Evolutionary conservation across 257 asterid species (phyloP).

Genomic region (Petunia secreta): DNA sequence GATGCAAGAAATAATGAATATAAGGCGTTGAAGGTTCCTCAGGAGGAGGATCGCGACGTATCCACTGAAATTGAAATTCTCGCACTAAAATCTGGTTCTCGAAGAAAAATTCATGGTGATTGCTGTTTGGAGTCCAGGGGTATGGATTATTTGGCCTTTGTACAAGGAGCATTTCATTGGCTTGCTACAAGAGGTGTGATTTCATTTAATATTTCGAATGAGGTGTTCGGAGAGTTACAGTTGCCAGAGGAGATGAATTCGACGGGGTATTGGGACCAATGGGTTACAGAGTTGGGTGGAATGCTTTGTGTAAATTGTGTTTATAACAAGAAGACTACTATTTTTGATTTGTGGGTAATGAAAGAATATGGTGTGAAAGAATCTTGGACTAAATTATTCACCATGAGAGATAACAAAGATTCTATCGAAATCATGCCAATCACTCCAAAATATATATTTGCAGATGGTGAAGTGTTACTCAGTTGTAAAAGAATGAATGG

Average conservation of each 20-base stretch:
- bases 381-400: slow-evolving; percentile 18
- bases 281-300: background rate
- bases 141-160: slow-evolving; percentile 4
- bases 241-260: background rate
- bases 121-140: background rate
- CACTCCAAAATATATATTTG: background rate
- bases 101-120: background rate
- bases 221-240: background rate
- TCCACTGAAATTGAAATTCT: background rate
- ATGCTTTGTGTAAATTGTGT: background rate
- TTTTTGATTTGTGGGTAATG: slow-evolving; percentile 22
- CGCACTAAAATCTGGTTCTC: background rate
- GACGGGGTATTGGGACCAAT: too few species aligned
- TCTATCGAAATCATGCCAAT: too few species aligned
- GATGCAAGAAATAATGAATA: too few species aligned
- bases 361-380: slow-evolving; percentile 8
- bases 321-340: too few species aligned
- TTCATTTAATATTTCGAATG: slow-evolving; percentile 1
- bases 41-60: too few species aligned
- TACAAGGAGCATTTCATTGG: slow-evolving; percentile 20
- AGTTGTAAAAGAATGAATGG: too few species aligned
- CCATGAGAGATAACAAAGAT: background rate
- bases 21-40: too few species aligned
- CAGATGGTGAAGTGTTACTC: background rate
- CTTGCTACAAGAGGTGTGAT: background rate